phyloP scores from a whole-genome alignment of 257 asterid species.

The Fraxinus excelsior region DNA sequence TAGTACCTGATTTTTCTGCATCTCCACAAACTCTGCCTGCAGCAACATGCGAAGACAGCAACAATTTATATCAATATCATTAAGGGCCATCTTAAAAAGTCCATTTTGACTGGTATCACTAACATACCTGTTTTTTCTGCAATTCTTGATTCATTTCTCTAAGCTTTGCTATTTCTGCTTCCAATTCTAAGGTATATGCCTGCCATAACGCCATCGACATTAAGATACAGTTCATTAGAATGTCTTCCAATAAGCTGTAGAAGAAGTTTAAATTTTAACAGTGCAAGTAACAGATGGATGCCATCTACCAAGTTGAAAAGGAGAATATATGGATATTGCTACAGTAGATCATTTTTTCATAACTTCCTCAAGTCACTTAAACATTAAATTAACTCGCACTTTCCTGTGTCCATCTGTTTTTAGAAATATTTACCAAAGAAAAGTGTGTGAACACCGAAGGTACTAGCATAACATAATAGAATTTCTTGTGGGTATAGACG shows the following conservation, averaged over 20 bases:
- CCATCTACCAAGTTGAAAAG: background rate
- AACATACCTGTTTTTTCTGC: conserved; percentile 37
- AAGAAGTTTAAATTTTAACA: background rate
- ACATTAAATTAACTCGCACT: background rate
- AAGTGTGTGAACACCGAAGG: background rate
- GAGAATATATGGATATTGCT: background rate
- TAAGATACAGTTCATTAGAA: background rate
- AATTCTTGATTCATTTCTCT: conserved; percentile 42
- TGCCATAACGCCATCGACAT: conserved; percentile 1
- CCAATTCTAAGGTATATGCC: conserved; percentile 50
- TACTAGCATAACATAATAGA: background rate
- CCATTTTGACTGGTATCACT: background rate
- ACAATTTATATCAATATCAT: conserved; percentile 2
- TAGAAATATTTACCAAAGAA: background rate
- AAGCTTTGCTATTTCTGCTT: conserved; percentile 49
- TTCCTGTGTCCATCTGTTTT: background rate
- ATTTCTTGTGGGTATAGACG: background rate
- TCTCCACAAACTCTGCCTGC: conserved; percentile 45
- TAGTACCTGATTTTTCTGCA: conserved; percentile 46
- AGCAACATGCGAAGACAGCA: conserved; percentile 2
- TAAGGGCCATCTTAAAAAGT: background rate
- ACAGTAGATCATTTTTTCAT: background rate
- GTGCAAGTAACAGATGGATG: background rate
- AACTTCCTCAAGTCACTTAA: background rate
- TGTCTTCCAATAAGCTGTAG: background rate